phyloP scores from a whole-genome alignment of 495 filamentous ascomycete species.

The Penicillium cosmopolitanum region DNA sequence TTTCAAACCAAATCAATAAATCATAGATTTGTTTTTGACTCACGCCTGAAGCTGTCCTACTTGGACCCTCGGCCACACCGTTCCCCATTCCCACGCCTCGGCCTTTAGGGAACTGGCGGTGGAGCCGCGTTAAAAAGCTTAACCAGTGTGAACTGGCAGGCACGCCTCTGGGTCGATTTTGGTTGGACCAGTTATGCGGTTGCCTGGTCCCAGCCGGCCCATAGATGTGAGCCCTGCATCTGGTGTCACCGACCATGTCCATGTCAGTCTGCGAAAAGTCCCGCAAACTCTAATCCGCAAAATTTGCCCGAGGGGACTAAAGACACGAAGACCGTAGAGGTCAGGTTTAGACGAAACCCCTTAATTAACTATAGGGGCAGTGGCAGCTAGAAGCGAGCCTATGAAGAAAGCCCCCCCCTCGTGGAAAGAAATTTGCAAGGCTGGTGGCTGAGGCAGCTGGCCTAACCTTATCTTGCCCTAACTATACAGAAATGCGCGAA shows the following conservation, averaged over 20 bases:
- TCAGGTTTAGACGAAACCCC: background rate
- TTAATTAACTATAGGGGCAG: background rate
- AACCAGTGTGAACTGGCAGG: background rate
- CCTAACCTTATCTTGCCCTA: background rate
- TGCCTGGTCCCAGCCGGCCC: background rate
- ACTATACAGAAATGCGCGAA: too few species aligned
- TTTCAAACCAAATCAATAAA: too few species aligned
- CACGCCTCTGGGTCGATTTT: background rate
- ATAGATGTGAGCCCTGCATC: background rate
- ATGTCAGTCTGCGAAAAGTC: background rate
- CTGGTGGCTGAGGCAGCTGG: background rate
- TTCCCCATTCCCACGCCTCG: too few species aligned
- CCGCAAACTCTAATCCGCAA: background rate
- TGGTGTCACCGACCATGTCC: background rate
- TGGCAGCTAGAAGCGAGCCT: background rate
- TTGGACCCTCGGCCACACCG: too few species aligned
- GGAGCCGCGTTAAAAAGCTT: background rate
- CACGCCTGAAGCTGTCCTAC: too few species aligned
- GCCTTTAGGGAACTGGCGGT: background rate
- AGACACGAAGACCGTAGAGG: background rate
- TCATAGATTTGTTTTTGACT: too few species aligned
- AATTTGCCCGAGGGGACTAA: background rate
- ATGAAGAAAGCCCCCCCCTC: background rate
- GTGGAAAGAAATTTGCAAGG: background rate
- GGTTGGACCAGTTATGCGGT: background rate